phyloP scores from a whole-genome alignment of 257 asterid genomes.

The Nicotiana sylvestris region DNA sequence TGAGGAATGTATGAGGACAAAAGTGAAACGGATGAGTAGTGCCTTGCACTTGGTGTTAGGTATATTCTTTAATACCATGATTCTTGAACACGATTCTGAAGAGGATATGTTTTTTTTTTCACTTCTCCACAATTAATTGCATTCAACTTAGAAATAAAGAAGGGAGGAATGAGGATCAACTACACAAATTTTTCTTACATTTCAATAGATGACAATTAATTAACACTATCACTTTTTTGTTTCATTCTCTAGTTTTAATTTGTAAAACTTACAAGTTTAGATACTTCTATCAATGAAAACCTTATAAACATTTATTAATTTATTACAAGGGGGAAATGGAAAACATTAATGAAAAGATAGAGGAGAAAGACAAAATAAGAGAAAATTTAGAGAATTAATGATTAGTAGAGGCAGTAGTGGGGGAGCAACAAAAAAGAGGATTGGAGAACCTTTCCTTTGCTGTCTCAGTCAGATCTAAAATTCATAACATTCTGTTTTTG shows the following conservation, averaged over 20 bases:
- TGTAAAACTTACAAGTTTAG: neutral
- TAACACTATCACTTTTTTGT: neutral
- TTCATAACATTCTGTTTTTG: constrained; percentile 6
- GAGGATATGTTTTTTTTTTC: neutral
- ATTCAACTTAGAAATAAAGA: neutral
- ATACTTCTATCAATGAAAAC: neutral
- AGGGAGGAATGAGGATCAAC: neutral
- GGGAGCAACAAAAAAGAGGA: constrained; percentile 6
- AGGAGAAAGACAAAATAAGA: neutral
- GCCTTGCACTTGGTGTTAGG: neutral
- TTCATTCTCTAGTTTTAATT: neutral
- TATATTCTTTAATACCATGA: neutral
- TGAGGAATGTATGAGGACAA: neutral
- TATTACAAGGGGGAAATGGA: neutral
- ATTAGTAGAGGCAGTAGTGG: neutral
- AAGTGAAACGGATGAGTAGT: neutral
- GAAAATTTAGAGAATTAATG: neutral
- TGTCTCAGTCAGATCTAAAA: constrained; percentile 2
- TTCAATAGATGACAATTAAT: neutral
- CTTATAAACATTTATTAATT: neutral
- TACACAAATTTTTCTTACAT: neutral
- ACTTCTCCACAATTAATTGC: neutral
- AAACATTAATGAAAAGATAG: neutral
- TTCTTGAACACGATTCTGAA: neutral
- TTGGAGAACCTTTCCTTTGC: constrained; percentile 5